phyloP scores from a whole-genome alignment of 805 yeast species.

The Brettanomyces sp. region DNA sequence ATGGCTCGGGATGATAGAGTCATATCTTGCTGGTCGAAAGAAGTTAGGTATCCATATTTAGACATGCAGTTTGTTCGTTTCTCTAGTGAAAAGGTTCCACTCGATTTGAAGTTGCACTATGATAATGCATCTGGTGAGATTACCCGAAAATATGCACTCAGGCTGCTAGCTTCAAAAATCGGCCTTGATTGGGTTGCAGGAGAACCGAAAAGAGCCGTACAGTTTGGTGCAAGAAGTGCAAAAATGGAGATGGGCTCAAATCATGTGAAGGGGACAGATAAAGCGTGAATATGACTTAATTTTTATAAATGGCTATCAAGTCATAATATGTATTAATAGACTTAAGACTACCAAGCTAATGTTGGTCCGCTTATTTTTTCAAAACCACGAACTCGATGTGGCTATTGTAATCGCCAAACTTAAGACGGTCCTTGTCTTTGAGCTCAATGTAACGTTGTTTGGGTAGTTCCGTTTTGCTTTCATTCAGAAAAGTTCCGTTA shows the following conservation, averaged over 20 bases:
- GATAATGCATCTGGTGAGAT: conserved; percentile 27
- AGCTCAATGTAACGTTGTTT: conserved; percentile 17
- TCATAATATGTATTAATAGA: neutral
- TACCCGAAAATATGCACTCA: conserved; percentile 42
- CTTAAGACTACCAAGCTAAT: too few relatives aligned
- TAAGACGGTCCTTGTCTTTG: conserved; percentile 15
- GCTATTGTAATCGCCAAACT: conserved; percentile 18
- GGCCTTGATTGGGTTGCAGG: conserved; percentile 42
- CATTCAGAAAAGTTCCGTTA: conserved; percentile 23
- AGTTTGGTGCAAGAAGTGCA: conserved; percentile 93
- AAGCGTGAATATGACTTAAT: neutral
- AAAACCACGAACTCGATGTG: conserved; percentile 1
- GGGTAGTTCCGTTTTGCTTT: conserved; percentile 16
- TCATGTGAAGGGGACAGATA: conserved; percentile 68
- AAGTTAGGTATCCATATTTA: conserved; percentile 78
- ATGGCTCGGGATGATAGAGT: conserved; percentile 90
- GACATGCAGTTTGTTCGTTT: conserved; percentile 50
- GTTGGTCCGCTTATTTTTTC: neutral
- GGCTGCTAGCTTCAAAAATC: conserved; percentile 46
- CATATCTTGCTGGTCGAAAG: conserved; percentile 79
- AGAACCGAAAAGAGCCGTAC: conserved; percentile 90
- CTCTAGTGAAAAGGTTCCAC: conserved; percentile 39
- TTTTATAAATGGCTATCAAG: neutral
- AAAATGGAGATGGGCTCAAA: conserved; percentile 80
- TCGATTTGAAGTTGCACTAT: conserved; percentile 33